Base-by-base conservation (phyloP, 2,329 filamentous ascomycete species). In the Fusarium clavum region DNA sequence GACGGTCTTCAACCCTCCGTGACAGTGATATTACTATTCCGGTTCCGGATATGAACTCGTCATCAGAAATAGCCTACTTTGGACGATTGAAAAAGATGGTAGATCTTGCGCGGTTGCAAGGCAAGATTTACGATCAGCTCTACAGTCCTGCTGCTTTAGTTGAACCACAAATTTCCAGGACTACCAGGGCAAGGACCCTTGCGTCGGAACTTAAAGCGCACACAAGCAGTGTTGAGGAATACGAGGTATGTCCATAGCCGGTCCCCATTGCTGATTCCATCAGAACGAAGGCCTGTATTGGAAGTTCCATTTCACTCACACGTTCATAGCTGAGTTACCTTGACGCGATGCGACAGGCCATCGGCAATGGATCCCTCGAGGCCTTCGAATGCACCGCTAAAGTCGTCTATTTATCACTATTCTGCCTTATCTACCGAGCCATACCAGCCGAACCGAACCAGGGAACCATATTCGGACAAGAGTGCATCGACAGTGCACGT, bases 201-300 rank as follows among this genome's bases (percentile, higher is more conserved):
- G 40, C 27, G 8, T 8, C 27, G 6, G 51, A 54, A 9, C 51
- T 54, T 3, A 20, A 44, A 32, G 7, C 18, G 10, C 51, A 54
- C 14, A 24, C 40, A 2, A 7, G 0, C 34, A 38, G 34, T 7
- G 0, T 38, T 38, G 18, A 38, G n/a, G 7, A 44, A 18, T 2
- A 20, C 3, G 40, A 40, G 48, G 25, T 52, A 27, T 16, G 20
- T 10, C 3, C 2, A 11, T 18, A 38, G 5, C 9, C 3, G 11
- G 0, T n/a, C 9, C 0, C 16, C 1, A 34, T 34, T 10, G 8
- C 8, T 34, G 2, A 10, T 18, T 5, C 14, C 16, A 1, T 16
- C 4, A 16, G 5, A 34, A 10, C 16, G 10, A 10, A 18, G 1
- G 16, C 3, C 5, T 0, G 6, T 38, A 11, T 38, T 18, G 2